Evolutionary conservation across 257 asterid genomes (phyloP).

Genomic region (Craterostigma plantagineum): DNA sequence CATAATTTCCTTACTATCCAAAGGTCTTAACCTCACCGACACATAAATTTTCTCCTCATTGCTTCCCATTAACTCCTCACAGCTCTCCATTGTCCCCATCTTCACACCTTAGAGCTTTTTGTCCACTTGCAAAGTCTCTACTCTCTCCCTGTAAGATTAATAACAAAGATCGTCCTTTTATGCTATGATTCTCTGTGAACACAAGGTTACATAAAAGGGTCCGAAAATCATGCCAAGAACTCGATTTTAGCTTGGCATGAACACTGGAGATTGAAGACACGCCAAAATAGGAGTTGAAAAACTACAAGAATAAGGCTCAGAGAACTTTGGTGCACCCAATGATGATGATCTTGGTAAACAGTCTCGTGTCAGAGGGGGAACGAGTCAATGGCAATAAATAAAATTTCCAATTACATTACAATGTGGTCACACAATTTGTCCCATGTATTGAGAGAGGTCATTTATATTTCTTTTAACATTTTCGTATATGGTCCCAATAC

Average conservation of each 20-base stretch:
- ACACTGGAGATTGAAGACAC: no score
- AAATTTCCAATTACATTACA: conserved; percentile 6
- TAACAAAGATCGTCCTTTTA: conserved; percentile 2
- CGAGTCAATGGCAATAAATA: conserved; percentile 14
- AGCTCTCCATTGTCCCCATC: conserved; percentile 22
- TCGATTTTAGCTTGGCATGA: no score
- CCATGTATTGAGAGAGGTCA: no score
- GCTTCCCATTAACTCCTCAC: conserved; percentile 14
- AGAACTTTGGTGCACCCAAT: conserved; percentile 14
- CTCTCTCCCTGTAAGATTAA: no score
- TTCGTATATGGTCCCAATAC: no score
- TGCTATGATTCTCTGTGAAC: not conserved
- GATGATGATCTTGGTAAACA: conserved; percentile 19
- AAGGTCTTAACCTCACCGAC: conserved; percentile 72
- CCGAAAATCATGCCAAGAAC: no score
- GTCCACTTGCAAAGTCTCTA: conserved; percentile 1
- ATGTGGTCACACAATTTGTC: no score
- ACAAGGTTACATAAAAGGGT: no score
- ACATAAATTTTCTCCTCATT: conserved; percentile 47
- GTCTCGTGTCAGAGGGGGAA: conserved; percentile 11
- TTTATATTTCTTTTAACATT: no score
- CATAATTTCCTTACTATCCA: conserved; percentile 40
- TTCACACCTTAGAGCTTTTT: conserved; percentile 10
- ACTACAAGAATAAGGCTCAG: conserved; percentile 17
- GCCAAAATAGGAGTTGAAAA: not conserved